Base-by-base conservation (phyloP, 2,329 filamentous ascomycete genomes). In the Pestalotiopsis sp. region DNA sequence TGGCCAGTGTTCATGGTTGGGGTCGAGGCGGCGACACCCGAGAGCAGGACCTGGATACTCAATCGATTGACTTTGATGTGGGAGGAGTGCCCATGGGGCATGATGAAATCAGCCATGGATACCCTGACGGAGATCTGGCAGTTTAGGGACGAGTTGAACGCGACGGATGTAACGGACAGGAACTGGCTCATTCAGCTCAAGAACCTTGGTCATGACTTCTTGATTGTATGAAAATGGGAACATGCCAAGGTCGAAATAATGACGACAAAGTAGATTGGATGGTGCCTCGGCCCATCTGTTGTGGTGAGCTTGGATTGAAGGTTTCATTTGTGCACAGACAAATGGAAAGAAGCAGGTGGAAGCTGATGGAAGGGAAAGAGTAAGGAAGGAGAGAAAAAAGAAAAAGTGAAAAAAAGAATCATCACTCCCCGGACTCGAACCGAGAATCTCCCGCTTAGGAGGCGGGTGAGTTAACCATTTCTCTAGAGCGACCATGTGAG, bases 1-100 rank as follows among this genome's bases (percentile, higher is more conserved):
- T 90, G 87, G 87, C 86, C 87, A 1, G 81, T 86, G 0, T 89
- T 89, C 71, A 83, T 90, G 38, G 86, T 85, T 2, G 87, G 87
- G 1, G 87, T 87, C 0, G 87, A 89, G 72, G 84, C 85, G 3
- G 81, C 81, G 57, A 82, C 86, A 66, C 76, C 78, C 0, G 77
- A 80, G 45, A 84, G 83, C 68, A 80, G 86, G 52, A 79, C 77
- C 3, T 89, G 86, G 87, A 82, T 85, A n/a, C 78, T 87, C 74
- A 79, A 84, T 65, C 83, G 84, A 13, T 74, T 86, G 58, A 74
- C 83, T 70, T 78, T 78, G 41, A 83, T 86, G 74, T 83, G 82
- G 77, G 78, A 80, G 23, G 78, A 81, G 20, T 84, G 83, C 69
- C 83, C 84, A 0, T 87, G 85, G 84, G 84, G 84, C 2, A 86